A percentile compares a stretch with the other conserved stretches of the same genome.
These are phyloP conservation scores for Citrus maxima DNA, from an alignment of 345 rosid genomes.

Conservation along the genomic window DNA sequence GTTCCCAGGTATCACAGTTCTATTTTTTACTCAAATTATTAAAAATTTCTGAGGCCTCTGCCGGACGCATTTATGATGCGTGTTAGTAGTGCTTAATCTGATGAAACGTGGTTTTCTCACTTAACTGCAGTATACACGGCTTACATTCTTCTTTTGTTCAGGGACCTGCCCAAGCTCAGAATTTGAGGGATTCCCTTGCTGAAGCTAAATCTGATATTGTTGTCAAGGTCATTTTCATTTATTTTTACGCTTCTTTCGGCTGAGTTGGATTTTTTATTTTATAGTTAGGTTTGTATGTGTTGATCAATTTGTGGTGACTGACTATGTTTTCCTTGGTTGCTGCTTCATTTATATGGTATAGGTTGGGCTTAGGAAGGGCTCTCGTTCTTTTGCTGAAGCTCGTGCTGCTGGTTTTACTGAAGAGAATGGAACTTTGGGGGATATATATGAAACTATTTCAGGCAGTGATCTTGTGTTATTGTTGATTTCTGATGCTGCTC, in stretches of 20 bases:
- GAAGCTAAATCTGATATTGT: slow-evolving; percentile 77
- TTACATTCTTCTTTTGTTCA: slow-evolving; percentile 13
- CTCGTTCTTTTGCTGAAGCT: slow-evolving; percentile 83
- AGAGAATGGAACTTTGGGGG: slow-evolving; percentile 84
- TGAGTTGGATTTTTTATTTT: neutral
- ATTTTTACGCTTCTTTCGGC: neutral
- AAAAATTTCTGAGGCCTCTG: too few species aligned
- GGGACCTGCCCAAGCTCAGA: slow-evolving; percentile 99
- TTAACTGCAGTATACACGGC: neutral
- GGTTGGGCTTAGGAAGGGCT: slow-evolving; percentile 92
- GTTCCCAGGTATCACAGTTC: slow-evolving; percentile 58
- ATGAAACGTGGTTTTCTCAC: neutral
- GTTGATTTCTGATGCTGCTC: slow-evolving; percentile 93
- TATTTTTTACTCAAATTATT: neutral
- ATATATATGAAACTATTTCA: slow-evolving; percentile 86
- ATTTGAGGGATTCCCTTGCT: slow-evolving; percentile 82
- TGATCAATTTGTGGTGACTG: neutral
- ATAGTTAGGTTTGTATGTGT: neutral
- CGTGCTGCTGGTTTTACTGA: slow-evolving; percentile 87
- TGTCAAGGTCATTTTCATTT: slow-evolving; percentile 52
- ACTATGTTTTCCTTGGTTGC: neutral
- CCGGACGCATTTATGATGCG: neutral
- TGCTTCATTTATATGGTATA: slow-evolving; percentile 16
- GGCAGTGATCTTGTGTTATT: slow-evolving; percentile 88
- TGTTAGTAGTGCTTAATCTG: neutral